A percentile compares a stretch with the other conserved stretches of the same genome.
phyloP scores from a whole-genome alignment of 1,284 basidiomycete species.

The Ganoderma leucocontextum region DNA sequence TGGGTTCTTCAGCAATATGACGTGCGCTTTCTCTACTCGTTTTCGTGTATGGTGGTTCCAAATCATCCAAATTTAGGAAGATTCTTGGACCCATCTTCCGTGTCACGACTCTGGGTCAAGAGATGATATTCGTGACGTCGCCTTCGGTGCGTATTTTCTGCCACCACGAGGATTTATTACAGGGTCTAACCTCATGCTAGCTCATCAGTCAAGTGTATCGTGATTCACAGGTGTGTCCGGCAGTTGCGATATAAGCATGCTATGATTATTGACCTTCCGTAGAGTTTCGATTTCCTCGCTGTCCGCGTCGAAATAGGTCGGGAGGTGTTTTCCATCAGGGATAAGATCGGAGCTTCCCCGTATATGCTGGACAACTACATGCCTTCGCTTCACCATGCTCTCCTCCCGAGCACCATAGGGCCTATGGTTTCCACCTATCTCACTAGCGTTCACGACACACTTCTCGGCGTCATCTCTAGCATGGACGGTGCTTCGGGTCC shows the following conservation, averaged over 20 bases:
- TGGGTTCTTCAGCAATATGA: conserved; percentile 28
- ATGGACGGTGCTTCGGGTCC: conserved; percentile 23
- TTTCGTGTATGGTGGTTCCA: not conserved
- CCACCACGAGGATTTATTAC: not conserved
- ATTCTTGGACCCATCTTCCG: conserved; percentile 32
- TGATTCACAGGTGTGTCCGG: conserved; percentile 26
- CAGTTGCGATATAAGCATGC: not conserved
- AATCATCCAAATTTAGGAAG: conserved; percentile 12
- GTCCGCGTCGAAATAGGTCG: conserved; percentile 27
- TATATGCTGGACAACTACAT: conserved; percentile 29
- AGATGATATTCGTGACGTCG: conserved; percentile 31
- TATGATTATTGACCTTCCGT: not conserved
- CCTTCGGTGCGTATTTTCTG: conserved; percentile 27
- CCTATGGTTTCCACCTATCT: conserved; percentile 25
- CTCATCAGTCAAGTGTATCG: conserved; percentile 34
- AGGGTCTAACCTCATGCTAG: conserved; percentile 8
- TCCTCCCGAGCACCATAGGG: conserved; percentile 25
- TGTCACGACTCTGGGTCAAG: conserved; percentile 27
- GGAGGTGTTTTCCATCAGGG: conserved; percentile 20
- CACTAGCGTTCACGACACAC: conserved; percentile 16
- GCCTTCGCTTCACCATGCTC: conserved; percentile 23
- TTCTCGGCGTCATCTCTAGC: conserved; percentile 18
- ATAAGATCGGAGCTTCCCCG: conserved; percentile 2
- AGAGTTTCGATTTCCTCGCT: conserved; percentile 32
- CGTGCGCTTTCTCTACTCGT: conserved; percentile 17